These are phyloP conservation scores for Mucor piriformis DNA, from an alignment of 371 early-diverging fungal genomes.

Conservation along the genomic window DNA sequence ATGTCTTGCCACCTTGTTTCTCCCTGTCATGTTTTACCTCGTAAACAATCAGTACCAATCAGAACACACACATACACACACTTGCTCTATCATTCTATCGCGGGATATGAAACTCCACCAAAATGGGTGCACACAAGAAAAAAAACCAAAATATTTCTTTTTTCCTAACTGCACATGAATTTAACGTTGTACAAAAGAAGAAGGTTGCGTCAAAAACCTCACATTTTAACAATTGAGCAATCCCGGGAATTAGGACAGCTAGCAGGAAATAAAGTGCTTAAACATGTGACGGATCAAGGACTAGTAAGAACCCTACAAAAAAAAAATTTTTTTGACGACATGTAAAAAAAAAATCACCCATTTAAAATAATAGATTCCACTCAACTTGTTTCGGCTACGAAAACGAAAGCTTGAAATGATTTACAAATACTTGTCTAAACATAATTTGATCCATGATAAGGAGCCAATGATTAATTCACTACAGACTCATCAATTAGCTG, in stretches of 20 bases:
- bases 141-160: background rate
- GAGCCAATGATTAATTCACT: slow-evolving; percentile 10
- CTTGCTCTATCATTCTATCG: no score
- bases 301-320: slow-evolving; percentile 17
- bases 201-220: slow-evolving; percentile 25
- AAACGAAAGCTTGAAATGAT: slow-evolving; percentile 26
- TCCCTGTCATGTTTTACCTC: no score
- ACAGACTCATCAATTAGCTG: slow-evolving; percentile 28
- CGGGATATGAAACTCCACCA: no score
- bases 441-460: slow-evolving; percentile 21
- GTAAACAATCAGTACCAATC: no score
- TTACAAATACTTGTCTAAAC: slow-evolving; percentile 10
- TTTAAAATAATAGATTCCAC: slow-evolving; percentile 15
- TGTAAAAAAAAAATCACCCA: no score
- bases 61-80: no score
- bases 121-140: no score
- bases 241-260: slow-evolving; percentile 20
- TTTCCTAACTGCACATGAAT: slow-evolving; percentile 14
- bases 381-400: slow-evolving; percentile 23
- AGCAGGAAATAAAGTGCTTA: slow-evolving; percentile 16
- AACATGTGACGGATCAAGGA: slow-evolving; percentile 17
- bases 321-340: background rate
- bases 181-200: slow-evolving; percentile 17
- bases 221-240: slow-evolving; percentile 27
- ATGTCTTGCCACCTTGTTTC: no score